Evolutionary conservation across 106 monocot species (phyloP).

Genomic region (Dendrobium huoshanense): DNA sequence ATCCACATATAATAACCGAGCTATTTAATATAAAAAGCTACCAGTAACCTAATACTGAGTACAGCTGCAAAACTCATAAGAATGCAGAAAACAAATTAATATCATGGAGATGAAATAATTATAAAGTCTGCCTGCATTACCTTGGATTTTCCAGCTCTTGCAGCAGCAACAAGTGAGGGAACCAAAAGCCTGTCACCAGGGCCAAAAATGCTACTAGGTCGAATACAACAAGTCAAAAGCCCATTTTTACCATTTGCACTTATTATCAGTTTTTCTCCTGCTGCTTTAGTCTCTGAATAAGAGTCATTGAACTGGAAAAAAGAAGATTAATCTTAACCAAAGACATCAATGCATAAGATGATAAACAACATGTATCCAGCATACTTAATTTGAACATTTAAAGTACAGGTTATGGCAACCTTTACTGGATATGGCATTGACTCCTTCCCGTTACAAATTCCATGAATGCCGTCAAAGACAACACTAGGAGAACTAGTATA

Average conservation of each 20-base stretch:
- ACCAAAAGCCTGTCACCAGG: slow-evolving; percentile 91
- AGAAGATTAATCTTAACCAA: not conserved
- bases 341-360: not conserved
- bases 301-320: slow-evolving; percentile 86
- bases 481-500: slow-evolving; percentile 98
- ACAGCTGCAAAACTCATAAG: not conserved
- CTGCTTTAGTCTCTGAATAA: slow-evolving; percentile 96
- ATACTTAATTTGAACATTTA: not conserved
- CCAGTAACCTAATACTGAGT: not conserved
- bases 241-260: slow-evolving; percentile 81
- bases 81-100: not conserved
- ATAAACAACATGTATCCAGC: not conserved
- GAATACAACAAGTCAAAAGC: slow-evolving; percentile 89
- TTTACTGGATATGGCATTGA: slow-evolving; percentile 72
- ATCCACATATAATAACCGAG: not conserved
- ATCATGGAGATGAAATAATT: not conserved
- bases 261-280: slow-evolving; percentile 77
- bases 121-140: slow-evolving; percentile 18
- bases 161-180: slow-evolving; percentile 79
- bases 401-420: slow-evolving; percentile 25
- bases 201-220: slow-evolving; percentile 98
- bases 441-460: slow-evolving; percentile 70
- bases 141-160: slow-evolving; percentile 90
- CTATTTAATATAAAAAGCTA: not conserved
- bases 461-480: slow-evolving; percentile 88